Conservation (phyloP, 2,329 filamentous ascomycete genomes). For the Pseudocercospora fijiensis region DNA sequence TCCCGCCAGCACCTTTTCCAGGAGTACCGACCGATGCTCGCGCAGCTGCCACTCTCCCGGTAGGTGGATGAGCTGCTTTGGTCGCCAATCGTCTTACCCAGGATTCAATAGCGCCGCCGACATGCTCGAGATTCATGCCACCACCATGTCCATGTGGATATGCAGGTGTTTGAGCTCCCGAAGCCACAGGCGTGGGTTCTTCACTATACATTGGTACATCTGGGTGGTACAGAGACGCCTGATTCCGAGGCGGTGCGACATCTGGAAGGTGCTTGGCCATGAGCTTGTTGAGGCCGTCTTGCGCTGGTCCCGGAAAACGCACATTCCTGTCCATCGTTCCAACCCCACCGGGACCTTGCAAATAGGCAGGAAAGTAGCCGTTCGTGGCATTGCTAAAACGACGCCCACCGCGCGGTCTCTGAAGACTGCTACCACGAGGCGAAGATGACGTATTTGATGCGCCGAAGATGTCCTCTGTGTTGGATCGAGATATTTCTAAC, state of each 20-base stretch:
- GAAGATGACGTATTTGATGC: slow-evolving; percentile 35
- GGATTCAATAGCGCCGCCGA: slow-evolving; percentile 82
- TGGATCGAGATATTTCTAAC: slow-evolving; percentile 57
- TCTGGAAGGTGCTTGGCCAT: slow-evolving; percentile 80
- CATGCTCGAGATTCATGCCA: slow-evolving; percentile 66
- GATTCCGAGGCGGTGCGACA: slow-evolving; percentile 62
- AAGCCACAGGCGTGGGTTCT: slow-evolving; percentile 25
- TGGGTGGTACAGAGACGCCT: slow-evolving; percentile 55
- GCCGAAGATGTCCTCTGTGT: slow-evolving; percentile 32
- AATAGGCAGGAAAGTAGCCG: slow-evolving; percentile 50
- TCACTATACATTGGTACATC: slow-evolving; percentile 59
- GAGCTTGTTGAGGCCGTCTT: slow-evolving; percentile 80
- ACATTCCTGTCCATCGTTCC: slow-evolving; percentile 74
- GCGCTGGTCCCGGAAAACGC: slow-evolving; percentile 74
- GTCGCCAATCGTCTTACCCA: slow-evolving; percentile 83
- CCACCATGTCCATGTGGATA: slow-evolving; percentile 26
- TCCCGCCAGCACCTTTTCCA: slow-evolving; percentile 44
- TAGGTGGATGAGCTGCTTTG: slow-evolving; percentile 46
- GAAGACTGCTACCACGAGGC: slow-evolving; percentile 38
- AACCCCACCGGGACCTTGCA: slow-evolving; percentile 83
- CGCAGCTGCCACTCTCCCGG: slow-evolving; percentile 15
- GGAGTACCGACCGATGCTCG: slow-evolving; percentile 36
- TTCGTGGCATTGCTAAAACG: slow-evolving; percentile 42
- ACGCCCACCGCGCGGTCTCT: slow-evolving; percentile 43
- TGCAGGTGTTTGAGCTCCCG: slow-evolving; percentile 32